A percentile compares a stretch with the other conserved stretches of the same genome.
Conservation (phyloP, 495 filamentous ascomycete genomes). For the Cercophora newfieldiana region DNA sequence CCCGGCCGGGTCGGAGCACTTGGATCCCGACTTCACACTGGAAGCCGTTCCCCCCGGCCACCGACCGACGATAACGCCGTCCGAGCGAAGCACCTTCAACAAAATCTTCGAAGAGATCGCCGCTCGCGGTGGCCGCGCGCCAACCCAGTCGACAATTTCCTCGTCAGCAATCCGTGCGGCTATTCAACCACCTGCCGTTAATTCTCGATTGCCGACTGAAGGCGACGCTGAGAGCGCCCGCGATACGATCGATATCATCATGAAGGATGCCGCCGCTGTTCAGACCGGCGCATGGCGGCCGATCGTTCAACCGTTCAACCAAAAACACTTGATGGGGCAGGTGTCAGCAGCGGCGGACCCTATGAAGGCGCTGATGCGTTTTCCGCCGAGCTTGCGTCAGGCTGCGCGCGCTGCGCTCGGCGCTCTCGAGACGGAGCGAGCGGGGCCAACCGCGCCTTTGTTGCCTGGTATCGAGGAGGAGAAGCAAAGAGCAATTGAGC, state of each 20-base stretch:
- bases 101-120: constrained; percentile 60
- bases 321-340: constrained; percentile 19
- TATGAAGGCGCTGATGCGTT: constrained; percentile 39
- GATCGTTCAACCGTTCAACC: constrained; percentile 16
- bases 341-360: constrained; percentile 26
- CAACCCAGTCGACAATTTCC: background rate
- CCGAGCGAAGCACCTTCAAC: constrained; percentile 56
- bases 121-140: constrained; percentile 15
- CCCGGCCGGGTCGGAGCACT: constrained; percentile 21
- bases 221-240: background rate
- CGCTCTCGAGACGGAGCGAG: constrained; percentile 25
- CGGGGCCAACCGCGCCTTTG: background rate
- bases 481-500: constrained; percentile 39
- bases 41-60: constrained; percentile 18
- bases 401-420: constrained; percentile 41
- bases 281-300: constrained; percentile 19
- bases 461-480: constrained; percentile 32
- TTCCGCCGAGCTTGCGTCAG: constrained; percentile 41
- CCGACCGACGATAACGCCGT: constrained; percentile 55
- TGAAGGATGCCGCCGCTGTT: constrained; percentile 35
- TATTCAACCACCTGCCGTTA: background rate
- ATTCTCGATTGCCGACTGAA: background rate
- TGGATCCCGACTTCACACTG: background rate
- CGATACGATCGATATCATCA: constrained; percentile 33
- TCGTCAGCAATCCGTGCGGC: background rate